phyloP scores from a whole-genome alignment of 495 filamentous ascomycete genomes.

The Penicillium taxi region DNA sequence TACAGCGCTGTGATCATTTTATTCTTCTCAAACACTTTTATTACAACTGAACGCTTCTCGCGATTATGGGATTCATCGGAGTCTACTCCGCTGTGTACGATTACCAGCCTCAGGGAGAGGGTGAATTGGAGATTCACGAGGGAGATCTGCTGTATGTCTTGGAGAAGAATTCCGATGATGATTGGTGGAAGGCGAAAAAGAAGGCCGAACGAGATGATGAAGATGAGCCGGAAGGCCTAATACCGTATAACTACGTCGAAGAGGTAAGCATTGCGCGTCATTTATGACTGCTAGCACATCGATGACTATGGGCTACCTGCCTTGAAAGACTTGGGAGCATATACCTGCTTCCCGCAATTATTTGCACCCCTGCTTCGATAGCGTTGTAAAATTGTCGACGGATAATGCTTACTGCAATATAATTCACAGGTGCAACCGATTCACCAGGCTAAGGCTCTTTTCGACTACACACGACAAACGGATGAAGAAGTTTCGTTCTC shows the following conservation, averaged over 20 bases:
- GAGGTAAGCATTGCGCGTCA: conserved; percentile 57
- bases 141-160: conserved; percentile 89
- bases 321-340: too few species aligned
- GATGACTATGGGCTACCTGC: too few species aligned
- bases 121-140: conserved; percentile 79
- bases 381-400: background rate
- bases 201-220: conserved; percentile 86
- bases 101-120: conserved; percentile 81
- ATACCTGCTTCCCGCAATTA: background rate
- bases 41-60: conserved; percentile 1
- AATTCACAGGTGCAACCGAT: conserved; percentile 57
- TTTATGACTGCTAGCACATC: background rate
- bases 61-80: conserved; percentile 70
- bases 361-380: background rate
- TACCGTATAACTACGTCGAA: conserved; percentile 93
- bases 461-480: conserved; percentile 93
- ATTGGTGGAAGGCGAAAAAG: conserved; percentile 99
- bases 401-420: conserved; percentile 12
- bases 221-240: conserved; percentile 86
- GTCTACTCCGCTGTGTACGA: conserved; percentile 91
- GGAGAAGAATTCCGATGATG: conserved; percentile 83
- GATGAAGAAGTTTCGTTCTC: conserved; percentile 96
- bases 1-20: conserved; percentile 10
- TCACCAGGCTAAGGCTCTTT: conserved; percentile 73
- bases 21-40: background rate